Evolutionary conservation across 805 yeast species (phyloP).

Genomic region (Hanseniaspora taiwanica): DNA sequence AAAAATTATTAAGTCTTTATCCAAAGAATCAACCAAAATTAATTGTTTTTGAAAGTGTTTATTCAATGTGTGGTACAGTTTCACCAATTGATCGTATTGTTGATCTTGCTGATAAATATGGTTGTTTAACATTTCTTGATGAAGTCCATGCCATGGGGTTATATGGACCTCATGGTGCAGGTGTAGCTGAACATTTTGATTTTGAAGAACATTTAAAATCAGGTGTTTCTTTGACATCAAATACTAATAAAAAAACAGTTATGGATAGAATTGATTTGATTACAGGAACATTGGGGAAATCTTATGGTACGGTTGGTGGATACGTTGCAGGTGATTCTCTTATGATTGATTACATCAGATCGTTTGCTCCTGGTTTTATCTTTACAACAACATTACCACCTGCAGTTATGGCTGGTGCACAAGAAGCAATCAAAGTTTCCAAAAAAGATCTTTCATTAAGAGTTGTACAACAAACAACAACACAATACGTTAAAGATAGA

Average conservation of each 20-base stretch:
- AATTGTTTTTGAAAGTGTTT: conserved; percentile 93
- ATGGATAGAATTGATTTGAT: conserved; percentile 90
- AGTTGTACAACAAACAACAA: conserved; percentile 70
- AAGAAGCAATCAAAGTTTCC: conserved; percentile 76
- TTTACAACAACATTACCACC: conserved; percentile 97
- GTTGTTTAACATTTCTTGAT: conserved; percentile 91
- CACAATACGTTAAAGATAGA: conserved; percentile 68
- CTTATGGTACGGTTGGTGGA: conserved; percentile 96
- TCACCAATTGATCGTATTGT: conserved; percentile 88
- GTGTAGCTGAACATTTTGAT: conserved; percentile 95
- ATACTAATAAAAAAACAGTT: conserved; percentile 35
- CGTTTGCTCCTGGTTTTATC: conserved; percentile 93
- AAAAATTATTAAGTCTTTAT: conserved; percentile 58
- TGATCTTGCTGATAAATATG: conserved; percentile 93
- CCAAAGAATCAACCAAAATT: conserved; percentile 86
- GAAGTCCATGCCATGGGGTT: conserved; percentile 99
- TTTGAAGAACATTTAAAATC: conserved; percentile 66
- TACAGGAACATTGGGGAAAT: conserved; percentile 95
- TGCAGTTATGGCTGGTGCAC: conserved; percentile 92
- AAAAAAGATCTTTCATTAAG: conserved; percentile 68
- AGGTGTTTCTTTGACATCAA: conserved; percentile 43
- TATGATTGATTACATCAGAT: conserved; percentile 89
- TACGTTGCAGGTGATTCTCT: conserved; percentile 81
- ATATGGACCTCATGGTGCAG: conserved; percentile 99
- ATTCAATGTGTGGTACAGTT: conserved; percentile 97